phyloP scores from a whole-genome alignment of 768 basidiomycete species.

The Naganishia vaughanmartiniae region DNA sequence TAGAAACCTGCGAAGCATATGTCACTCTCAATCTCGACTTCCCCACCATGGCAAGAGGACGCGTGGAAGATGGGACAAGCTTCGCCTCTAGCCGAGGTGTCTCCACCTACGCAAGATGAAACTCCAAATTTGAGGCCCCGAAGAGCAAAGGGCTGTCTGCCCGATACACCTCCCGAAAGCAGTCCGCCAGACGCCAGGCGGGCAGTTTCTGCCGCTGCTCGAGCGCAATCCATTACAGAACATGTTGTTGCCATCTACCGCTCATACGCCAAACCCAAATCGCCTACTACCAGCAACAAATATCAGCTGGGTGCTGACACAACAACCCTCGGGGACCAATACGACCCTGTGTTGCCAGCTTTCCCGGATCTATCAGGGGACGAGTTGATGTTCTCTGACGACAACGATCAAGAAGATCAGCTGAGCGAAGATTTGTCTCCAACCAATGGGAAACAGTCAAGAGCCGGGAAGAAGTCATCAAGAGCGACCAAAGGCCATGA shows the following conservation, averaged over 20 bases:
- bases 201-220: slow-evolving; percentile 12
- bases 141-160: background rate
- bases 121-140: slow-evolving; percentile 5
- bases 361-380: slow-evolving; percentile 14
- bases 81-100: slow-evolving; percentile 6
- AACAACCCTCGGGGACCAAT: background rate
- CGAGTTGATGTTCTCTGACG: slow-evolving; percentile 10
- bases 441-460: background rate
- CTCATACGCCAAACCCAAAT: slow-evolving; percentile 12
- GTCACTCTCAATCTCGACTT: background rate
- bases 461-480: background rate
- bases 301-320: background rate
- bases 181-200: slow-evolving; percentile 2
- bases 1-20: background rate
- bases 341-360: slow-evolving; percentile 12
- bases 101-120: background rate
- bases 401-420: background rate
- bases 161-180: background rate
- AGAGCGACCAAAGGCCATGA: background rate
- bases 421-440: background rate
- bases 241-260: slow-evolving; percentile 8
- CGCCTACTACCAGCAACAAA: background rate
- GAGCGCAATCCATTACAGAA: slow-evolving; percentile 18
- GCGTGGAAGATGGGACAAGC: background rate
- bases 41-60: background rate